phyloP scores from a whole-genome alignment of 371 early-diverging fungal species.

The Cokeromyces recurvatus region DNA sequence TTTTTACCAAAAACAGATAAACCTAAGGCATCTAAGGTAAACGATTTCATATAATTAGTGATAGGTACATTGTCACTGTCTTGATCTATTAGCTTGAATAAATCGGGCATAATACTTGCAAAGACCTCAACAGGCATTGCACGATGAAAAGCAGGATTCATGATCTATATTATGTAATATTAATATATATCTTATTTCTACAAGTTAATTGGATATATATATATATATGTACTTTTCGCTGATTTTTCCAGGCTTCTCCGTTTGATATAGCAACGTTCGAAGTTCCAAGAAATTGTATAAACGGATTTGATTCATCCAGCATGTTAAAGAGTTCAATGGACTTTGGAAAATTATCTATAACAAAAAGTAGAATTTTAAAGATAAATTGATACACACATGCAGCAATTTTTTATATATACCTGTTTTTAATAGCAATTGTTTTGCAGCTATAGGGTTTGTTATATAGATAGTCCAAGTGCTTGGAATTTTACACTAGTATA shows the following conservation, averaged over 20 bases:
- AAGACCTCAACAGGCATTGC: constrained; percentile 29
- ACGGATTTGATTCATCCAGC: constrained; percentile 5
- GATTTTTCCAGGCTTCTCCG: constrained; percentile 33
- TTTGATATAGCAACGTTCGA: constrained; percentile 27
- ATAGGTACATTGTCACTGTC: constrained; percentile 4
- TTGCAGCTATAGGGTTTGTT: constrained; percentile 25
- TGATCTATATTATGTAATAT: constrained; percentile 20
- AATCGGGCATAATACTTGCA: constrained; percentile 12
- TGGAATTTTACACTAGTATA: constrained; percentile 4
- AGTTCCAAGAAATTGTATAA: constrained; percentile 20
- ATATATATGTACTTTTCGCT: constrained; percentile 29
- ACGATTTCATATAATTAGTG: constrained; percentile 9
- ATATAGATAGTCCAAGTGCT: constrained; percentile 28
- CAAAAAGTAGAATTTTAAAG: background rate
- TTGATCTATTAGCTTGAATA: constrained; percentile 19
- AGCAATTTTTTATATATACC: constrained; percentile 10
- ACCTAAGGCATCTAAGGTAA: constrained; percentile 36
- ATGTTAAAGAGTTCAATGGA: constrained; percentile 3
- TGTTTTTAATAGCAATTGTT: constrained; percentile 23
- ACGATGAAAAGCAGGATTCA: constrained; percentile 39
- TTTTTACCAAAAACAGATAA: constrained; percentile 34
- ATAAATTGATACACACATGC: background rate
- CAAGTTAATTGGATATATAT: no score
- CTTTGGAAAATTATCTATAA: constrained; percentile 12
- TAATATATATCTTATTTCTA: no score